Base-by-base conservation (phyloP, 768 basidiomycete genomes). In the Podaxis rugospora region DNA sequence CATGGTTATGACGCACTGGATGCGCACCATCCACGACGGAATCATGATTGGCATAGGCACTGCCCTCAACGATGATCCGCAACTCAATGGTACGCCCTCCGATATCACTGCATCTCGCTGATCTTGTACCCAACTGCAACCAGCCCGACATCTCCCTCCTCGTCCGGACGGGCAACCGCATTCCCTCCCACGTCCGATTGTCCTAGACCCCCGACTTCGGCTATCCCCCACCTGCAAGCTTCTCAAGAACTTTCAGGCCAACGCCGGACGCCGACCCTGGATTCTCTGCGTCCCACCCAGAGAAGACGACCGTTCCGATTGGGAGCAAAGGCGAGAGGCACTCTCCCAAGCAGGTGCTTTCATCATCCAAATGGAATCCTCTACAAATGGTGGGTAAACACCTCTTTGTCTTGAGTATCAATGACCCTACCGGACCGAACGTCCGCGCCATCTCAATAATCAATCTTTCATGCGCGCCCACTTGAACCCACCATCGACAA, bases 1-100 rank as follows among this genome's bases (percentile, higher is more conserved):
- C 72, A 89, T 95, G 87, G 64, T 83, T 44, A 93, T 99, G 89
- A 98, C 96, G 10, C 96, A 98, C 72, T 91, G 92, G 95, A 86
- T 98, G 85, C 80, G 96, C 63, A 81, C 92, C 0, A 84, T 93
- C 81, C 96, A 98, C 73, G 93, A 97, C 67, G 94, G 83, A 7
- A 98, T 99, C 62, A 75, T 99, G 13, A 80, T 99, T 47, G 96
- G 96, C 2, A 84, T 95, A 39, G 92, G 90, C 6, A 98, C 96
- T 0, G 87, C 92, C 21, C 74, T 93, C 49, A 92, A 93, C 62
- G 96, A 99, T 68, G 82, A 99, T 70, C 96, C 96, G 3, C 91
- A 97, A 68, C 79, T 99, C n/a, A 96, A 95, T 66, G 86, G 95
- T 92, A 66, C 65, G 85, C 70, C 3, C 21, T 49, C 23, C 18